These are phyloP conservation scores for Aleurites moluccanus DNA, from an alignment of 441 rosid species.

Conservation along the genomic window DNA sequence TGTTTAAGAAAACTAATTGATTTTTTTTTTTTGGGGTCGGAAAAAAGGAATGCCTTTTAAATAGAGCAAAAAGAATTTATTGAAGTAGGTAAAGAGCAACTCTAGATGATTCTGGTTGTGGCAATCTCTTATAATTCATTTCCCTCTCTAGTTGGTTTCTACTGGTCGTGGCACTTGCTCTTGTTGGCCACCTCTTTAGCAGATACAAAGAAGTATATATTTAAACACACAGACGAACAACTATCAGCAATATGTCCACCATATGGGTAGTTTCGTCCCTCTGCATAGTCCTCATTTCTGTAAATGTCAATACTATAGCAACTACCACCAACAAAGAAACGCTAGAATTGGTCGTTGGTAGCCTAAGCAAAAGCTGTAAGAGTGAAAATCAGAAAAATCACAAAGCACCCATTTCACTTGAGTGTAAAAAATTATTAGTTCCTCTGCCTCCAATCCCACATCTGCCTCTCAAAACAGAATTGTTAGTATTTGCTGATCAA, in stretches of 20 bases:
- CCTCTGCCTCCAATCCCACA: slow-evolving; percentile 22
- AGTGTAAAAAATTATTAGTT: slow-evolving; percentile 23
- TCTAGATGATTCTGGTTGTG: slow-evolving; percentile 8
- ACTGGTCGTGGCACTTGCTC: slow-evolving; percentile 20
- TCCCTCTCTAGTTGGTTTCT: background rate
- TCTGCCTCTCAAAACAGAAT: slow-evolving; percentile 23
- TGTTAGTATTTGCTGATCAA: slow-evolving; percentile 51
- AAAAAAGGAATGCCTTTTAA: background rate
- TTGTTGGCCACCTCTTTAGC: slow-evolving; percentile 10
- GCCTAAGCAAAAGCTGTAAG: slow-evolving; percentile 27
- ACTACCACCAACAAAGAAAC: slow-evolving; percentile 21
- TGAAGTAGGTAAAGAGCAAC: slow-evolving; percentile 1
- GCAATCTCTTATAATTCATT: background rate
- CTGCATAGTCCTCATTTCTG: slow-evolving; percentile 27
- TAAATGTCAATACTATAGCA: slow-evolving; percentile 22
- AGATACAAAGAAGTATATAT: background rate
- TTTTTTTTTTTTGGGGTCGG: background rate
- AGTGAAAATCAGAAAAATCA: slow-evolving; percentile 21
- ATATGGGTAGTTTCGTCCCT: slow-evolving; percentile 14
- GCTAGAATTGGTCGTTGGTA: slow-evolving; percentile 17
- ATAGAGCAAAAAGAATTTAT: background rate
- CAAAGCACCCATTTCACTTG: slow-evolving; percentile 13
- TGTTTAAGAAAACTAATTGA: background rate
- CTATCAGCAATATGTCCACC: slow-evolving; percentile 21
- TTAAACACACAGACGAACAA: slow-evolving; percentile 7